phyloP scores from a whole-genome alignment of 441 rosid genomes.

The Euphorbia celastroides region DNA sequence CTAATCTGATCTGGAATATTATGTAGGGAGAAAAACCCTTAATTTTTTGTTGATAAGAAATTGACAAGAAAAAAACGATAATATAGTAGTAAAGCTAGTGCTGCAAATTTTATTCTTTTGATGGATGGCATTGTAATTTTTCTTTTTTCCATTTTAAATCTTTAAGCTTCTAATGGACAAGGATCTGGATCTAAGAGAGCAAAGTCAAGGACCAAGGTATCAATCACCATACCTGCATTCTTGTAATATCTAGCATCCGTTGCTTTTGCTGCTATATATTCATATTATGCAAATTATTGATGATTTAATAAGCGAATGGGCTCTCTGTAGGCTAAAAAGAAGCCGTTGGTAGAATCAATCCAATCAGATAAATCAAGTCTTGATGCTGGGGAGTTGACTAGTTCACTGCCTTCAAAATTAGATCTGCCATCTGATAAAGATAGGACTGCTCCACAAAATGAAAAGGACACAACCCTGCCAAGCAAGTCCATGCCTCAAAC shows the following conservation, averaged over 20 bases:
- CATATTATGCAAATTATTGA: constrained; percentile 6
- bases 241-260: background rate
- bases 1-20: background rate
- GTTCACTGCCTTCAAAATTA: constrained; percentile 27
- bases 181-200: constrained; percentile 58
- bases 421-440: constrained; percentile 33
- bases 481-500: constrained; percentile 24
- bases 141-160: constrained; percentile 7
- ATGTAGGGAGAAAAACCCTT: background rate
- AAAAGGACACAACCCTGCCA: constrained; percentile 37
- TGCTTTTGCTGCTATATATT: background rate
- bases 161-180: constrained; percentile 58
- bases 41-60: background rate
- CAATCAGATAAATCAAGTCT: constrained; percentile 32
- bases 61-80: background rate
- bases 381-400: constrained; percentile 30
- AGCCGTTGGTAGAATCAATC: constrained; percentile 29
- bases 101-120: constrained; percentile 1
- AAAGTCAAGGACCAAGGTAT: constrained; percentile 59
- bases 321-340: constrained; percentile 51
- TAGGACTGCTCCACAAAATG: constrained; percentile 23
- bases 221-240: constrained; percentile 10
- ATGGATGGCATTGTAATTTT: constrained; percentile 1
- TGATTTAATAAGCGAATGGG: constrained; percentile 21
- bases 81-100: background rate